A percentile compares a stretch with the other conserved stretches of the same genome.
phyloP scores from a whole-genome alignment of 2,329 filamentous ascomycete genomes.

The Nothopassalora personata region DNA sequence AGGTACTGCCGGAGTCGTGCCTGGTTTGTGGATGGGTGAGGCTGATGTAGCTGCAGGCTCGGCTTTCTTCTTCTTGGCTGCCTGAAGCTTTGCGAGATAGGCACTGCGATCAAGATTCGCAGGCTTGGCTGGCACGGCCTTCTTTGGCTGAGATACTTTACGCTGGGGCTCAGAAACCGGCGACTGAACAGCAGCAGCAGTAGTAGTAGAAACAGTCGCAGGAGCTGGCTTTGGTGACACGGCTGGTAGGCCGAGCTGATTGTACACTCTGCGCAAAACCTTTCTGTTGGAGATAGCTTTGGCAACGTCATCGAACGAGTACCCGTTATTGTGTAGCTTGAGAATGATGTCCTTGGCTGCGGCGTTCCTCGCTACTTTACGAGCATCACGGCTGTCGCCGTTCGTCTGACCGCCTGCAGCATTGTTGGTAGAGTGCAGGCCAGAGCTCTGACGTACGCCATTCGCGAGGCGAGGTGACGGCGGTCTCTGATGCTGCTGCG shows the following conservation, averaged over 20 bases:
- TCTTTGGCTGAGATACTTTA: slow-evolving; percentile 20
- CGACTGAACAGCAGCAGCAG: not conserved
- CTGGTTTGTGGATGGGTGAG: not conserved
- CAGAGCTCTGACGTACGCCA: not conserved
- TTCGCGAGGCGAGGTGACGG: slow-evolving; percentile 2
- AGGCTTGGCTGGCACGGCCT: slow-evolving; percentile 10
- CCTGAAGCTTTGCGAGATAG: slow-evolving; percentile 68
- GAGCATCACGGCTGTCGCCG: slow-evolving; percentile 1
- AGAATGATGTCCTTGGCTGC: slow-evolving; percentile 26
- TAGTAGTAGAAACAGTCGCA: not conserved
- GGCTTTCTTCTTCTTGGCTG: slow-evolving; percentile 61
- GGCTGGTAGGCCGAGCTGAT: slow-evolving; percentile 53
- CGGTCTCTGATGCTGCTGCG: slow-evolving; percentile 8
- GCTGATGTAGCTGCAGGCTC: slow-evolving; percentile 11
- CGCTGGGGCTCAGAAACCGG: slow-evolving; percentile 1
- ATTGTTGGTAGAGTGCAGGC: not conserved
- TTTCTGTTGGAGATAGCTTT: slow-evolving; percentile 64
- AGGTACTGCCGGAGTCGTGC: not conserved
- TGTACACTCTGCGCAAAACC: slow-evolving; percentile 61
- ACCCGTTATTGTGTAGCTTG: slow-evolving; percentile 51
- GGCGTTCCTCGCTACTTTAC: slow-evolving; percentile 3
- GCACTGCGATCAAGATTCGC: slow-evolving; percentile 58
- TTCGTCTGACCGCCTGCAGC: slow-evolving; percentile 3
- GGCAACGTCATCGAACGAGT: slow-evolving; percentile 68
- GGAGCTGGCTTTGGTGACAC: slow-evolving; percentile 1